A percentile compares a stretch with the other conserved stretches of the same genome.
Evolutionary conservation across 345 rosid species (phyloP).

Genomic region (Mangifera indica): DNA sequence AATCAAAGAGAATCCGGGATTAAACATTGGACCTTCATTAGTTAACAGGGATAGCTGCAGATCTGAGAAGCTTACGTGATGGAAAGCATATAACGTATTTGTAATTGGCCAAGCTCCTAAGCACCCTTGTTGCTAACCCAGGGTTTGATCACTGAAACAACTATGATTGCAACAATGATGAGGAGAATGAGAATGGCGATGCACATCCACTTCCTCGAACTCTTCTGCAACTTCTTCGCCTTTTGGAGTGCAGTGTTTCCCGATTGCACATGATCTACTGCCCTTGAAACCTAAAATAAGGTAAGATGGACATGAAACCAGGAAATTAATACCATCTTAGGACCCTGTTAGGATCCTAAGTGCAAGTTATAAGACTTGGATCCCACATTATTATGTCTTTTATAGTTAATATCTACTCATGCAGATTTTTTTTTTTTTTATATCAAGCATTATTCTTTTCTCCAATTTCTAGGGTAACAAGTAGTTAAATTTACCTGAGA

Average conservation of each 20-base stretch:
- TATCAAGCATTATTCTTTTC: neutral
- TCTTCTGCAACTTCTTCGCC: constrained; percentile 73
- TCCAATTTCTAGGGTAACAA: neutral
- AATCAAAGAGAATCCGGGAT: neutral
- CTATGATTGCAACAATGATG: constrained; percentile 59
- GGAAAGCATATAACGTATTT: constrained; percentile 26
- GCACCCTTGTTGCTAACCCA: constrained; percentile 78
- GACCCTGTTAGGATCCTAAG: too few species aligned
- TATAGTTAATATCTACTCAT: neutral
- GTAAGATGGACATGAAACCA: neutral
- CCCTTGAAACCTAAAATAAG: constrained; percentile 64
- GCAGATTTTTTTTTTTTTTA: neutral
- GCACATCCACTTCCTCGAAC: constrained; percentile 93
- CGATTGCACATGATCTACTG: constrained; percentile 88
- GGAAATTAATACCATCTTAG: neutral
- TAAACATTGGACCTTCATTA: constrained; percentile 5
- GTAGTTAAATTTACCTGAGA: constrained; percentile 50
- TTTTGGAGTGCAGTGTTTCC: constrained; percentile 71
- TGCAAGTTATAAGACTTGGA: too few species aligned
- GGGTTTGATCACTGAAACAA: constrained; percentile 67
- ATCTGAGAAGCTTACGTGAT: neutral
- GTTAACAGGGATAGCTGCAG: constrained; percentile 6
- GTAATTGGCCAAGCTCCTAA: constrained; percentile 31
- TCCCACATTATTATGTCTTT: too few species aligned
- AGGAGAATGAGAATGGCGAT: constrained; percentile 84